These are phyloP conservation scores for Bromus sterilis DNA, from an alignment of 176 grass and related monocot genomes.

Conservation along the genomic window DNA sequence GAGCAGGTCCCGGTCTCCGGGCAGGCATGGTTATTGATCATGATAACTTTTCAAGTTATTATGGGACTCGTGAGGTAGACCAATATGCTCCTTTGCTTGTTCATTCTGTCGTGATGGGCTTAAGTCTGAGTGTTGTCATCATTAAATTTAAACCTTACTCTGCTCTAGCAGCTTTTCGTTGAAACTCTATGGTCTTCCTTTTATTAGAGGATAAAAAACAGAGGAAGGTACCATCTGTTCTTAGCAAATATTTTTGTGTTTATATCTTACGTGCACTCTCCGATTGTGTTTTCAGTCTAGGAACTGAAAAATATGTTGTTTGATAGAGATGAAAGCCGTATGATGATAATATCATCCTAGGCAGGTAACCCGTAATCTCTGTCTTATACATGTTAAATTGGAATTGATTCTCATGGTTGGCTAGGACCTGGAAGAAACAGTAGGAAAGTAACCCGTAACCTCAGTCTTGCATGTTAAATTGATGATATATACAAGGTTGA, in stretches of 20 bases:
- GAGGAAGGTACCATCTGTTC: conserved; percentile 58
- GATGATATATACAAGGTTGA: too few relatives aligned
- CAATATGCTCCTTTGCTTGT: conserved; percentile 24
- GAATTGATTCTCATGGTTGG: neutral
- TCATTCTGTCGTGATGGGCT: neutral
- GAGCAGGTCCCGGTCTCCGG: conserved; percentile 52
- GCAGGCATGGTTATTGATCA: conserved; percentile 40
- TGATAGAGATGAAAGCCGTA: conserved; percentile 43
- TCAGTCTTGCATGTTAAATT: neutral
- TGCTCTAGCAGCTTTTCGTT: neutral
- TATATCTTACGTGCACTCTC: conserved; percentile 15
- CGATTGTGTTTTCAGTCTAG: conserved; percentile 15
- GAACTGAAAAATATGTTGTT: conserved; percentile 3
- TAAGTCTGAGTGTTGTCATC: neutral
- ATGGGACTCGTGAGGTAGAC: conserved; percentile 57
- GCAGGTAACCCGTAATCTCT: conserved; percentile 31
- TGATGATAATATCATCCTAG: conserved; percentile 32
- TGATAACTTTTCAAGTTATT: conserved; percentile 36
- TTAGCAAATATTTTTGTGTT: conserved; percentile 19
- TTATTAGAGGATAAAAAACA: conserved; percentile 37
- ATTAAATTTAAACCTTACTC: conserved; percentile 12
- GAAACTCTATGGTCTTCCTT: conserved; percentile 7
- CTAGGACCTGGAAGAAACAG: neutral
- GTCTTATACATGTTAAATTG: conserved; percentile 4
- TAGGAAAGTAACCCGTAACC: conserved; percentile 26